Evolutionary conservation across 306 rosid genomes (phyloP).

Genomic region (Glycine latifolia): DNA sequence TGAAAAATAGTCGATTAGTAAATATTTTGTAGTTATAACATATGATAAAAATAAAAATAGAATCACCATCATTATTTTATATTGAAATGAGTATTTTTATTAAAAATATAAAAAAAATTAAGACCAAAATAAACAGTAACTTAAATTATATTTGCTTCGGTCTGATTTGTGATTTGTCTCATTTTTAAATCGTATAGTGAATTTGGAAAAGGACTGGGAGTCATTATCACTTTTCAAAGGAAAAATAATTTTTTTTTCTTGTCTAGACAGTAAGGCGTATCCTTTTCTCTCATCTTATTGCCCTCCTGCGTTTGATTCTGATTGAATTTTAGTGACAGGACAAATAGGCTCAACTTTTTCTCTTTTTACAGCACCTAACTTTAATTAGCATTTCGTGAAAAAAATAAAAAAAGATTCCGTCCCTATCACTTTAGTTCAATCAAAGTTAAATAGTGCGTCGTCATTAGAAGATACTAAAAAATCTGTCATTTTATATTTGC

Average conservation of each 20-base stretch:
- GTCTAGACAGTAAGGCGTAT: not conserved
- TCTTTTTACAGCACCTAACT: not conserved
- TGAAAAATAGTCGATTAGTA: too few relatives aligned
- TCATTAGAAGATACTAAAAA: too few relatives aligned
- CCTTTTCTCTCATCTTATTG: conserved; percentile 20
- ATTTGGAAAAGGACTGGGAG: not conserved
- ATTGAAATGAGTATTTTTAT: not conserved
- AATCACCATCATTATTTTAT: too few relatives aligned
- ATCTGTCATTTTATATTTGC: not conserved
- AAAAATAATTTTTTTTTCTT: not conserved
- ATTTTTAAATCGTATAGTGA: not conserved
- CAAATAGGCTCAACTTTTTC: not conserved
- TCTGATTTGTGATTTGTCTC: too few relatives aligned
- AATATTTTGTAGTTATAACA: too few relatives aligned
- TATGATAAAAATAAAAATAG: too few relatives aligned
- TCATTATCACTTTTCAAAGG: not conserved
- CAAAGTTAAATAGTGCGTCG: not conserved
- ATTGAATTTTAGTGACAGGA: not conserved
- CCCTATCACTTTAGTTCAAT: not conserved
- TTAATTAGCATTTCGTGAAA: not conserved
- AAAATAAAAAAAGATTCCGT: not conserved
- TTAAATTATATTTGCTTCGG: not conserved
- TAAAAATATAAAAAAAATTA: not conserved
- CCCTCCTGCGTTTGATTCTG: not conserved
- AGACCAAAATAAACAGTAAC: not conserved